A percentile compares a stretch with the other conserved stretches of the same genome.
These are phyloP conservation scores for Candida sonorensis DNA, from an alignment of 805 yeast species.

Conservation along the genomic window DNA sequence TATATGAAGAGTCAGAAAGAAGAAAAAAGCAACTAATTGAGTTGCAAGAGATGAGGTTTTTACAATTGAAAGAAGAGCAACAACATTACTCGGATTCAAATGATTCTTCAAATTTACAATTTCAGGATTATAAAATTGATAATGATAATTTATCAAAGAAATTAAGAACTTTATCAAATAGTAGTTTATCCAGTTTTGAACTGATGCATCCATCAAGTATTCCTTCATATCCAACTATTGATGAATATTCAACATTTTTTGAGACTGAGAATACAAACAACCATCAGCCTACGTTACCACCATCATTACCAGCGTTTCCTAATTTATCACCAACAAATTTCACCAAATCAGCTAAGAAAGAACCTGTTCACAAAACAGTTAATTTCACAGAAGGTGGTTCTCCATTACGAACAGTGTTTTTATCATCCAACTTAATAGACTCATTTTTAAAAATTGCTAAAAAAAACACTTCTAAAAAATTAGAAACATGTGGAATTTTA, in stretches of 20 bases:
- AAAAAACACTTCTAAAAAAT: slow-evolving; percentile 39
- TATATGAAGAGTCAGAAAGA: slow-evolving; percentile 16
- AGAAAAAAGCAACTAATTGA: slow-evolving; percentile 14
- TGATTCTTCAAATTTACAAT: no score
- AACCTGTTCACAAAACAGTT: slow-evolving; percentile 35
- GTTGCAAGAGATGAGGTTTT: slow-evolving; percentile 15
- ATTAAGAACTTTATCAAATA: slow-evolving; percentile 18
- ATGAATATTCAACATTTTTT: no score
- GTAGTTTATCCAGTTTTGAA: slow-evolving; percentile 12
- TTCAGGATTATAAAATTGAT: slow-evolving; percentile 2
- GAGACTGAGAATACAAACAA: no score
- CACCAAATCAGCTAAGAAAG: no score
- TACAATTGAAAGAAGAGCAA: slow-evolving; percentile 15
- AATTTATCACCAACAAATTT: no score
- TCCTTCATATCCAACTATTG: slow-evolving; percentile 13
- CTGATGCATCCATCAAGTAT: slow-evolving; percentile 2
- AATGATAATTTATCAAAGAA: slow-evolving; percentile 17
- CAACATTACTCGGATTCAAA: no score
- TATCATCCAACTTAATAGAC: slow-evolving; percentile 38
- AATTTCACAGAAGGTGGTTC: slow-evolving; percentile 49
- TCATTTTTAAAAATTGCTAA: slow-evolving; percentile 41
- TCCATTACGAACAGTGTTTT: slow-evolving; percentile 44
- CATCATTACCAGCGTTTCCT: no score
- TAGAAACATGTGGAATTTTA: slow-evolving; percentile 63
- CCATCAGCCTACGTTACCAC: neutral